phyloP scores from a whole-genome alignment of 129 eudicot species.

The Centrapalus pauciflorus region DNA sequence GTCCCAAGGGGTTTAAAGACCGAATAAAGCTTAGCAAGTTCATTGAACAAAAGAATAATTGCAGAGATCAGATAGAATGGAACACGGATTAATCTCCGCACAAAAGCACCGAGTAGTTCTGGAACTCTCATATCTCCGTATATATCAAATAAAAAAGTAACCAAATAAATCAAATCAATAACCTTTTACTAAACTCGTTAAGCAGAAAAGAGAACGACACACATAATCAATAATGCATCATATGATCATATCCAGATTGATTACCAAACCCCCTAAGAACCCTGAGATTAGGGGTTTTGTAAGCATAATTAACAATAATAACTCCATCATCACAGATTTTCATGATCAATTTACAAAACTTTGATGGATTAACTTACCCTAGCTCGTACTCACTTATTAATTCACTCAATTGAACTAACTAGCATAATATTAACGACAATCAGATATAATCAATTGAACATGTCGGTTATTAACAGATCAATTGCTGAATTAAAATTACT shows the following conservation, averaged over 20 bases:
- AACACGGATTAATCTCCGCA: conserved; percentile 27
- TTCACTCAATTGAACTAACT: conserved; percentile 1
- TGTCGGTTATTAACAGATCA: conserved; percentile 12
- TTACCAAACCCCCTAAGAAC: conserved; percentile 2
- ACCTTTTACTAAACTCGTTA: conserved; percentile 1
- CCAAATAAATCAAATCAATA: conserved; percentile 19
- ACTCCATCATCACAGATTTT: neutral
- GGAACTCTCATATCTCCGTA: conserved; percentile 32
- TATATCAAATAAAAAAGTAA: conserved; percentile 1
- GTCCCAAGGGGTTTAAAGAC: neutral
- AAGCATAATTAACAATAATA: neutral
- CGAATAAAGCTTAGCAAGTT: conserved; percentile 27
- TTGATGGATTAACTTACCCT: conserved; percentile 1
- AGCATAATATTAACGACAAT: neutral
- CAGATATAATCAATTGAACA: conserved; percentile 1
- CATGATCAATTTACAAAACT: conserved; percentile 1
- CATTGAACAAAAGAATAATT: conserved; percentile 31
- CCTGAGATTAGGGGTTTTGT: neutral
- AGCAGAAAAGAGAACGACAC: neutral
- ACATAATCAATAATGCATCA: neutral
- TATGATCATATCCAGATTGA: neutral
- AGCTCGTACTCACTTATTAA: neutral
- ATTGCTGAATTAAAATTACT: neutral
- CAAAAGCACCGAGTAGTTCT: conserved; percentile 29
- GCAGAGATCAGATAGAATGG: conserved; percentile 38